These are phyloP conservation scores for Xylaria polymorpha DNA, from an alignment of 2,329 filamentous ascomycete species.

Conservation along the genomic window DNA sequence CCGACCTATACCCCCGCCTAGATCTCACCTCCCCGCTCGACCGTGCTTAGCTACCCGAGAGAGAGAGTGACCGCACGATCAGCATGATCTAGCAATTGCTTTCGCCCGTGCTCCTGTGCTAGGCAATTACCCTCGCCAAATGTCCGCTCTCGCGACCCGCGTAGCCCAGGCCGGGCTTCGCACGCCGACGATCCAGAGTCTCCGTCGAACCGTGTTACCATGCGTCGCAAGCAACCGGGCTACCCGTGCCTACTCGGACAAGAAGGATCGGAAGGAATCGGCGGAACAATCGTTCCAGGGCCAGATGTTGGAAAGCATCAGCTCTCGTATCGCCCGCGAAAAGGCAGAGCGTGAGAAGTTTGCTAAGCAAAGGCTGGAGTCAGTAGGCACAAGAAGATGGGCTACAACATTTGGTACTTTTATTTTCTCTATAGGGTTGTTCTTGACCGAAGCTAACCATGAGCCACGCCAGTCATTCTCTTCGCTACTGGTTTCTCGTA, in stretches of 20 bases:
- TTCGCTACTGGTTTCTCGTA: slow-evolving; percentile 65
- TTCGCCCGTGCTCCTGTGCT: slow-evolving; percentile 6
- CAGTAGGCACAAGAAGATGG: slow-evolving; percentile 58
- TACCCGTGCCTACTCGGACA: slow-evolving; percentile 46
- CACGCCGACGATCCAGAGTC: slow-evolving; percentile 31
- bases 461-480: slow-evolving; percentile 59
- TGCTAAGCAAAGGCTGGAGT: slow-evolving; percentile 54
- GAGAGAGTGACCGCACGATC: not conserved
- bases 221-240: slow-evolving; percentile 35
- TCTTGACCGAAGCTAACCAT: slow-evolving; percentile 19
- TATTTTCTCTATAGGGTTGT: no score
- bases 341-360: slow-evolving; percentile 65
- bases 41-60: not conserved
- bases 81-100: slow-evolving; percentile 33
- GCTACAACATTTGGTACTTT: slow-evolving; percentile 65
- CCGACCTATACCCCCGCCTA: not conserved
- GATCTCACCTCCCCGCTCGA: slow-evolving; percentile 7
- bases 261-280: slow-evolving; percentile 46
- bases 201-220: slow-evolving; percentile 32
- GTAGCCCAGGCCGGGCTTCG: slow-evolving; percentile 42
- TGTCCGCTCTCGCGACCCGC: slow-evolving; percentile 45
- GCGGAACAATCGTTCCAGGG: slow-evolving; percentile 62
- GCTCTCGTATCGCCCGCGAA: slow-evolving; percentile 65
- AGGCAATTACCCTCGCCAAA: slow-evolving; percentile 34
- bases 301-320: slow-evolving; percentile 70